phyloP scores from a whole-genome alignment of 768 basidiomycete species.

The Flagelloscypha sp. region DNA sequence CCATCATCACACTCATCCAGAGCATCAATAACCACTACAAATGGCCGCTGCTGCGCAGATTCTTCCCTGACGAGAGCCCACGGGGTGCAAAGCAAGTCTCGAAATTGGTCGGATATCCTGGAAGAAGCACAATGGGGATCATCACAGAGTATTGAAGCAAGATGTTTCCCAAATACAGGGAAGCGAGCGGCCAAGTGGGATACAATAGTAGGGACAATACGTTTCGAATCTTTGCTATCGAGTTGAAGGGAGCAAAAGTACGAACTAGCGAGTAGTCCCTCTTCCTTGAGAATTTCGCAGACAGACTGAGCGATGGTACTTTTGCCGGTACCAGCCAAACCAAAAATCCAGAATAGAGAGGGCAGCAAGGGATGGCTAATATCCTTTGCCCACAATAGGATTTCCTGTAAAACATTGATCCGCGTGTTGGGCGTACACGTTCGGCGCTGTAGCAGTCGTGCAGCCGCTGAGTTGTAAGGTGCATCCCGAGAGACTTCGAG shows the following conservation, averaged over 20 bases:
- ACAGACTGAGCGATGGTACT: slow-evolving; percentile 25
- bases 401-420: too few species aligned
- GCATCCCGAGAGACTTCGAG: too few species aligned
- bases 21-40: background rate
- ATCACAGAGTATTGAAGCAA: too few species aligned
- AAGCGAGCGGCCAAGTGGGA: background rate
- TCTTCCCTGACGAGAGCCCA: too few species aligned
- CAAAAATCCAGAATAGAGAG: slow-evolving; percentile 28
- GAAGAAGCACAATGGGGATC: too few species aligned
- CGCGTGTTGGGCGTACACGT: too few species aligned
- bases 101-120: background rate
- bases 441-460: too few species aligned
- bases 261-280: too few species aligned
- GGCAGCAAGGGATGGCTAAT: too few species aligned
- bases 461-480: too few species aligned
- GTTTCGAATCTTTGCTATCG: background rate
- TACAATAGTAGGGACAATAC: background rate
- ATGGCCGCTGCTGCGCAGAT: background rate
- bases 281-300: too few species aligned
- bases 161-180: background rate
- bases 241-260: background rate
- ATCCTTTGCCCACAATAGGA: too few species aligned
- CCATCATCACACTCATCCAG: background rate
- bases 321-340: slow-evolving; percentile 26
- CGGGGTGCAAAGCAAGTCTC: background rate